Evolutionary conservation across 805 yeast genomes (phyloP).

Genomic region (Komagataella ulmi): DNA sequence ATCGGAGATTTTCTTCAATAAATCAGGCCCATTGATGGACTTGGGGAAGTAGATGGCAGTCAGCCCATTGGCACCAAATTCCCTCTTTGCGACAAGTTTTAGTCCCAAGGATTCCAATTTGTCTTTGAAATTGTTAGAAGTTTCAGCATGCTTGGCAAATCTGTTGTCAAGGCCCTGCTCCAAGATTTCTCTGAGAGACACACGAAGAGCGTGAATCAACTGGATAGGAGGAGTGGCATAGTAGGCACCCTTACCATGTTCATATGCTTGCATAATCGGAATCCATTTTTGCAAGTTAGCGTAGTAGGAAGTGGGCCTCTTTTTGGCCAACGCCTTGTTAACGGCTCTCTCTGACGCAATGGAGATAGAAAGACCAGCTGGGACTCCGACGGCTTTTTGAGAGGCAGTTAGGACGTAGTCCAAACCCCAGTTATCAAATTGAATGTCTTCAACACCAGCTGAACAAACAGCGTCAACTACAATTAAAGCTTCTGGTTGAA

Average conservation of each 20-base stretch:
- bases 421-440: conserved; percentile 81
- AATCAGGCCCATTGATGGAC: conserved; percentile 53
- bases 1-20: conserved; percentile 41
- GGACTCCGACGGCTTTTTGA: conserved; percentile 91
- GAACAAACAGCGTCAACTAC: conserved; percentile 95
- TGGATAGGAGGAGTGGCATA: conserved; percentile 97
- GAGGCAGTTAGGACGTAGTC: conserved; percentile 88
- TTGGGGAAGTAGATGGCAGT: conserved; percentile 79
- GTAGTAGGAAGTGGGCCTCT: conserved; percentile 40
- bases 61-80: conserved; percentile 75
- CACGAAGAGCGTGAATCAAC: conserved; percentile 67
- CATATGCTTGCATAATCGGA: conserved; percentile 81
- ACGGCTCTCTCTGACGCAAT: conserved; percentile 69
- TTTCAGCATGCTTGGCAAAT: conserved; percentile 46
- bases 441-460: conserved; percentile 74
- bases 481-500: conserved; percentile 70
- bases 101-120: conserved; percentile 46
- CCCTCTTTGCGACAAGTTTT: conserved; percentile 47
- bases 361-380: conserved; percentile 79
- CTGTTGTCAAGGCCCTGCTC: conserved; percentile 40
- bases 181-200: conserved; percentile 61
- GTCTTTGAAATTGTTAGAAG: conserved; percentile 54
- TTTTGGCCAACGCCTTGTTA: conserved; percentile 35
- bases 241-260: conserved; percentile 65
- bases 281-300: conserved; percentile 75